Evolutionary conservation across 2,329 filamentous ascomycete genomes (phyloP), one percentile per base, ranked within the genome.

Genomic region (Botrytis deweyae): DNA sequence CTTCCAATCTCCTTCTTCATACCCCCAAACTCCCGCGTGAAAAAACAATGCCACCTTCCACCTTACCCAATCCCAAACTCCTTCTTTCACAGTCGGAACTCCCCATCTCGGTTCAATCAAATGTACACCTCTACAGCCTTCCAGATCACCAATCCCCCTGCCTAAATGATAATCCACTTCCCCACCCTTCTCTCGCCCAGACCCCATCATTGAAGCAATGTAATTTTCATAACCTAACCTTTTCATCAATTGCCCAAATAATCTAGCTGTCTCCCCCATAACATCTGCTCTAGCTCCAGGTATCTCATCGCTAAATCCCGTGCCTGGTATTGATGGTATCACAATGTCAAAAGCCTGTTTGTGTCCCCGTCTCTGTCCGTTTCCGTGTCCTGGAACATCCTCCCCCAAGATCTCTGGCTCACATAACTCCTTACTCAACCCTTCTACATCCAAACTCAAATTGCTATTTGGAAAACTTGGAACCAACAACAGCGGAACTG

Each of bases 391-490:
- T 9, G 58, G 61, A n/a, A 25, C 42, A 40, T 59, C 52, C n/a
- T 36, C 52, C 9, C 40, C 67, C n/a, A 36, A 16, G 33, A 25
- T 22, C n/a, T 55, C 67, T 38, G 55, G 49, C 52, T 72, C 59
- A 59, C 63, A 72, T 14, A 72, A 58, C 14, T 72, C 70, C 38
- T 38, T 72, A 12, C 16, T 36, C 22, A 72, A 38, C 6, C 33
- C 40, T 40, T 29, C 63, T 5, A 72, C 46, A 40, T 72, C 52
- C 40, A 91, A 83, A 7, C 89, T 88, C 55, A 92, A 82, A 77
- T 91, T 91, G 25, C 89, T 88, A 61, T 90, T 86, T 1, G 91
- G 90, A 78, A 91, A 92, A 4, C 88, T 87, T 67, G 91, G 91
- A 77, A 90, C 85, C 72, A 92, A 83, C 33, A 93, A 85, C 40